Base-by-base conservation (phyloP, 495 filamentous ascomycete genomes). In the Penicillium roqueforti region DNA sequence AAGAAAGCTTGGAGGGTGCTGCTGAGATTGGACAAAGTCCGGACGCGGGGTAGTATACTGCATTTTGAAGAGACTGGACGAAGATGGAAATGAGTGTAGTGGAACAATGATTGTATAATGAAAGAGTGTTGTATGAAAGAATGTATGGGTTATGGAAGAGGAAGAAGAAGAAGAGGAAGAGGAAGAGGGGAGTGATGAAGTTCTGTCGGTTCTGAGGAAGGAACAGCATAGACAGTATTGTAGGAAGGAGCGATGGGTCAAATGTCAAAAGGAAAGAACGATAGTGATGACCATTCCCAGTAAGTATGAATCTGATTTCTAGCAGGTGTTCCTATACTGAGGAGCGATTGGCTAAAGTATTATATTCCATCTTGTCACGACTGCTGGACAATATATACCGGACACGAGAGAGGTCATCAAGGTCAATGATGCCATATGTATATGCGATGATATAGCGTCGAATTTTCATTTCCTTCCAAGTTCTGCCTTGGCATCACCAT, bases 71-170 rank as follows among this genome's bases (percentile, higher is more conserved):
- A 40, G n/a, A 40, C n/a, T 11, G 14, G 7, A 45, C 2, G 6
- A 26, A 9, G 4, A 22, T 34, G 10, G 45, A 50, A 34, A 57
- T 13, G 25, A 47, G 4, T 36, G 45, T 26, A 42, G 7, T 16
- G 19, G 16, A 40, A 25, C 23, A 59, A 56, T 47, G 55, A 53
- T 20, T 16, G 37, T 26, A 32, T n/a, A 23, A 39, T 14, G 37
- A 56, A 25, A 18, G 53, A 34, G 14, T 25, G 31, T 28, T 29
- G 39, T 22, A 50, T 47, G 36, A 57, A 55, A 47, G 54, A 61
- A 18, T 52, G 53, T 22, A 39, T 43, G 53, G 29, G 28, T 34
- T 25, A 26, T 13, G 47, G 45, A 26, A 53, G 43, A 40, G 26
- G 23, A 19, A 52, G 41, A 54, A 36, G 20, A 43, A 36, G 38